phyloP scores from a whole-genome alignment of 164 flowering plant genomes.

The Sextonia rubra region DNA sequence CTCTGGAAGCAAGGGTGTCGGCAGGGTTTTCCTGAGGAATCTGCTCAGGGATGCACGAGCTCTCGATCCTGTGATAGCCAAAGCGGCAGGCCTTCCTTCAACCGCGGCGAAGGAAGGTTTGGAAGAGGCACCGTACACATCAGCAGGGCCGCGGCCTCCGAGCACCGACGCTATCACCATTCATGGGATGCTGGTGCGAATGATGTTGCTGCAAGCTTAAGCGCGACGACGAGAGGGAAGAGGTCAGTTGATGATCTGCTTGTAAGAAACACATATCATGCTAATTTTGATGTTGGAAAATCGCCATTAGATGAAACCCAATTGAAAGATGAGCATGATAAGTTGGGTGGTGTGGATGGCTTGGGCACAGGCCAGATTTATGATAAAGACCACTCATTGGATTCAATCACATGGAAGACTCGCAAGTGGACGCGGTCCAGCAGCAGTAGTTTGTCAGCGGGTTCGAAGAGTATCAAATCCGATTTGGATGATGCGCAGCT shows the following conservation, averaged over 20 bases:
- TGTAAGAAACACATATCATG: conserved; percentile 5
- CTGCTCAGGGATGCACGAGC: conserved; percentile 41
- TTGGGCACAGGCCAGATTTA: conserved; percentile 36
- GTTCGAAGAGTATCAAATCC: conserved; percentile 55
- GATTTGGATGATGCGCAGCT: conserved; percentile 43
- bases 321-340: conserved; percentile 48
- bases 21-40: conserved; percentile 56
- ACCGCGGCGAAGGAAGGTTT: conserved; percentile 51
- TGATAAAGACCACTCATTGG: conserved; percentile 49
- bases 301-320: conserved; percentile 23
- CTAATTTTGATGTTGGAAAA: conserved; percentile 37
- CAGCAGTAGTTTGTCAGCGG: conserved; percentile 58
- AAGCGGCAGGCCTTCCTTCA: conserved; percentile 30
- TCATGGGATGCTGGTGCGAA: conserved; percentile 37
- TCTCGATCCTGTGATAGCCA: conserved; percentile 55
- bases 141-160: conserved; percentile 42
- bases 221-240: conserved; percentile 21
- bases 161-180: conserved; percentile 27
- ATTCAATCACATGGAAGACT: conserved; percentile 64
- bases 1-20: conserved; percentile 83
- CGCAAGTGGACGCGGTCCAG: conserved; percentile 75
- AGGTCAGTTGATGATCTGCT: conserved; percentile 44
- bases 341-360: conserved; percentile 40
- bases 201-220: conserved; percentile 21
- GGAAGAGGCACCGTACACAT: conserved; percentile 26